Conservation (phyloP, 768 basidiomycete genomes). For the Russula sp. region DNA sequence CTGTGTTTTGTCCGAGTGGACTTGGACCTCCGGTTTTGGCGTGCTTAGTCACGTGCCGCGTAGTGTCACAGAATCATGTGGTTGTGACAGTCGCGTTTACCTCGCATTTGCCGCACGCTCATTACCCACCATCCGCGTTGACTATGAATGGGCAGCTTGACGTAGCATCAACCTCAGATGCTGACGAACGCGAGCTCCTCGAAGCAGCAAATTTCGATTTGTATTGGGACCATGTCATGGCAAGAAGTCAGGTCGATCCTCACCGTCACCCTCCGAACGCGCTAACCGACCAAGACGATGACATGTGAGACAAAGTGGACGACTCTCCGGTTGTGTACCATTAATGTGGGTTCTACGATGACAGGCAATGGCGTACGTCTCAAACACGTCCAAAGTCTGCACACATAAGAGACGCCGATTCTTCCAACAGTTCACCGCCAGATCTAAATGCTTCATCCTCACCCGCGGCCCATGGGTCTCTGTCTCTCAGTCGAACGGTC, state of each 20-base stretch:
- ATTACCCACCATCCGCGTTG: not conserved
- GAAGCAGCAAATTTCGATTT: conserved; percentile 16
- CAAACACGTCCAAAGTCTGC: conserved; percentile 2
- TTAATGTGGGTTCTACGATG: not conserved
- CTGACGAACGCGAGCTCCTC: conserved; percentile 24
- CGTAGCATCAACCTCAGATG: conserved; percentile 23
- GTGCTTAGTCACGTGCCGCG: not conserved
- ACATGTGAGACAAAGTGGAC: conserved; percentile 5
- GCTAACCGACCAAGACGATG: not conserved
- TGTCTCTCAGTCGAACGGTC: not conserved
- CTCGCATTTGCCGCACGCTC: not conserved
- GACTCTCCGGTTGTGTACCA: conserved; percentile 5
- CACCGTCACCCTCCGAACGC: not conserved
- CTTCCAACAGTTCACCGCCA: not conserved
- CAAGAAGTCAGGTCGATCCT: not conserved
- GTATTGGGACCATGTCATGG: conserved; percentile 23
- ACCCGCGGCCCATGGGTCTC: not conserved
- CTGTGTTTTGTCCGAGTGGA: too few relatives aligned
- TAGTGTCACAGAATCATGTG: conserved; percentile 1
- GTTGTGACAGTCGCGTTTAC: conserved; percentile 11
- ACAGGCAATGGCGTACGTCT: conserved; percentile 19
- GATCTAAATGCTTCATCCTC: not conserved
- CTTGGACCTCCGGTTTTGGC: too few relatives aligned
- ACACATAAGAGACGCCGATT: not conserved
- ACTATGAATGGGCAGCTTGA: conserved; percentile 10